These are phyloP conservation scores for Avena atlantica DNA, from an alignment of 176 grass and related monocot genomes.

Conservation along the genomic window DNA sequence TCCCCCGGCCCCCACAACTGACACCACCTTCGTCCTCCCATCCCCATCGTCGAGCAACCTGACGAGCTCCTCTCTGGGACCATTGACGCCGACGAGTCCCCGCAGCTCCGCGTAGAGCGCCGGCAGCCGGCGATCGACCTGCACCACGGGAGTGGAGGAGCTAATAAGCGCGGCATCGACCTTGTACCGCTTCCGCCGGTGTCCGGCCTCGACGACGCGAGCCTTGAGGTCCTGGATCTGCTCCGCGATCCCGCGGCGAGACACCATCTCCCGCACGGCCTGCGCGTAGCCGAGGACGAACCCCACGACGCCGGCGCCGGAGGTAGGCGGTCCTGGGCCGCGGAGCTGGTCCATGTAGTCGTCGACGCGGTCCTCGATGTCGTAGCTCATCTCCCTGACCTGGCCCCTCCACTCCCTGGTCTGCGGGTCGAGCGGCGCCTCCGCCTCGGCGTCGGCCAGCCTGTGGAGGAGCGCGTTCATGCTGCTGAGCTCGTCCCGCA, in stretches of 20 bases:
- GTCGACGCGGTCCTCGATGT: conserved; percentile 43
- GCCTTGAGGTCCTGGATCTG: conserved; percentile 30
- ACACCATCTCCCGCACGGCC: neutral
- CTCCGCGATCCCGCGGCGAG: neutral
- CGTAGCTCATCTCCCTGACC: conserved; percentile 37
- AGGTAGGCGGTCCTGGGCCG: neutral
- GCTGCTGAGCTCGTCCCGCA: conserved; percentile 12
- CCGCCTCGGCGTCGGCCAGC: conserved; percentile 12
- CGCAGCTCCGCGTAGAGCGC: conserved; percentile 10
- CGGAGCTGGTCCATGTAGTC: conserved; percentile 21
- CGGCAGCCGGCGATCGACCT: conserved; percentile 10
- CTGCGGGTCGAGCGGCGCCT: conserved; percentile 10
- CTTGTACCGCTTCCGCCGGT: conserved; percentile 27
- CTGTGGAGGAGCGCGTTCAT: conserved; percentile 27
- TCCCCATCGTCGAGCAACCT: conserved; percentile 20
- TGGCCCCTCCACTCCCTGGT: conserved; percentile 18
- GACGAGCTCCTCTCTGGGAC: conserved; percentile 41
- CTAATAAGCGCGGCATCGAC: neutral
- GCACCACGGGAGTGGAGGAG: neutral
- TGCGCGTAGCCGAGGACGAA: conserved; percentile 1
- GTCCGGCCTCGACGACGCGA: conserved; percentile 2
- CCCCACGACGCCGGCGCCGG: neutral
- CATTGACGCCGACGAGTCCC: neutral
- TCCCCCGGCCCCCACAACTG: conserved; percentile 53
- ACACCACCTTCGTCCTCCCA: conserved; percentile 40